These are phyloP conservation scores for Penicillium sclerotiorum DNA, from an alignment of 2,329 filamentous ascomycete genomes.

Conservation along the genomic window DNA sequence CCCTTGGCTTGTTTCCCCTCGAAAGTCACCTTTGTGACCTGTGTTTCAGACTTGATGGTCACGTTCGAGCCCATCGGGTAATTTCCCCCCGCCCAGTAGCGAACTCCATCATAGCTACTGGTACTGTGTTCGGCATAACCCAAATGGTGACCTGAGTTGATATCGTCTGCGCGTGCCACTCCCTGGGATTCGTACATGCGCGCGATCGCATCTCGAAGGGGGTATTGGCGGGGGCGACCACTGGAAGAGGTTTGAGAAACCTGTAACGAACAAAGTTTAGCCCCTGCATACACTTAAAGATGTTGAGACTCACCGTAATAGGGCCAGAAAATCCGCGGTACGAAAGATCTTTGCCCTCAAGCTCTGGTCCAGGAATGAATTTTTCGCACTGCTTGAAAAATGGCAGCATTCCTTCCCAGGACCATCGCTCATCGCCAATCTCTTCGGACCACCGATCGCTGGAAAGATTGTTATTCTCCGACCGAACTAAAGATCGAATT, in stretches of 20 bases:
- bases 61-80: not conserved
- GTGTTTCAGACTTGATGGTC: not conserved
- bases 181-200: not conserved
- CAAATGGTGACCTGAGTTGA: not conserved
- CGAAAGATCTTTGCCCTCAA: not conserved
- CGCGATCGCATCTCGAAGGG: not conserved
- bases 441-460: not conserved
- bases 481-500: not conserved
- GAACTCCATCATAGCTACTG: not conserved
- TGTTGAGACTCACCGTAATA: not conserved
- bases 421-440: not conserved
- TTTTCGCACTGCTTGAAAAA: not conserved
- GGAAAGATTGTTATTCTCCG: not conserved
- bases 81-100: not conserved
- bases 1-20: not conserved
- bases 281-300: not conserved
- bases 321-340: not conserved
- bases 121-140: not conserved
- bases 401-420: not conserved
- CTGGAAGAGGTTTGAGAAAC: not conserved
- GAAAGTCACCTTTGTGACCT: not conserved
- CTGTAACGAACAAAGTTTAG: not conserved
- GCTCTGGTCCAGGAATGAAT: not conserved
- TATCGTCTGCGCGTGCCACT: not conserved
- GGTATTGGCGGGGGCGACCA: not conserved